Evolutionary conservation across 1,139 yeast genomes (phyloP), one percentile per base, ranked within the genome.

Genomic region (Torulaspora pretoriensis): DNA sequence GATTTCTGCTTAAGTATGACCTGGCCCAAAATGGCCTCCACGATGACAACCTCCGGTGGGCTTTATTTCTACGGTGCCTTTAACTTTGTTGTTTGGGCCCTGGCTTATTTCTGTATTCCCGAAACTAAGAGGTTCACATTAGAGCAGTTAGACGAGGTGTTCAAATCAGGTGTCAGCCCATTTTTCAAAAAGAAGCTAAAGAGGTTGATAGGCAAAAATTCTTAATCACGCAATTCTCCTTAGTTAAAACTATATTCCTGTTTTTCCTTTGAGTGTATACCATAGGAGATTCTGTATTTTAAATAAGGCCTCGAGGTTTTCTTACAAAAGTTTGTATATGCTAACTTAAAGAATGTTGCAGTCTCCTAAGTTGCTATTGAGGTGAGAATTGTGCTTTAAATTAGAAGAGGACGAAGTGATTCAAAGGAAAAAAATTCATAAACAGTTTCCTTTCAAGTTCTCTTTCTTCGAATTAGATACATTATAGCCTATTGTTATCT

Each of bases 81-180:
- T 78, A 75, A 77, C 54, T 52, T 73, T 29, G 65, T 73, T 33
- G 77, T 79, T 0, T 75, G 74, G 67, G 69, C 75, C 32, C 45
- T 69, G 22, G 70, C 78, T 16, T 78, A 72, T 60, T 68, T 76
- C 50, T 71, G 77, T 49, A 73, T 77, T 41, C 85, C 85, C 2
- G 85, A 80, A 59, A 80, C 85, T 2, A 75, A 77, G 56, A 79
- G 76, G 22, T 68, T 76, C 44, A 73, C 81, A 2, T 69, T 80
- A 55, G 84, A 80, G 60, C 83, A 80, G 59, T 68, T 80, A 63
- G 84, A 80, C 55, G 61, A 64, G 37, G 71, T 73, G 22, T 73
- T 73, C 57, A 63, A 63, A 38, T 64, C 63, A 38, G 68, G 60
- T 41, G 52, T 56, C 28, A 28, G 33, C 24, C 41, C 38, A 8